Evolutionary conservation across 495 filamentous ascomycete species (phyloP).

Genomic region (Coniosporium apollinis): DNA sequence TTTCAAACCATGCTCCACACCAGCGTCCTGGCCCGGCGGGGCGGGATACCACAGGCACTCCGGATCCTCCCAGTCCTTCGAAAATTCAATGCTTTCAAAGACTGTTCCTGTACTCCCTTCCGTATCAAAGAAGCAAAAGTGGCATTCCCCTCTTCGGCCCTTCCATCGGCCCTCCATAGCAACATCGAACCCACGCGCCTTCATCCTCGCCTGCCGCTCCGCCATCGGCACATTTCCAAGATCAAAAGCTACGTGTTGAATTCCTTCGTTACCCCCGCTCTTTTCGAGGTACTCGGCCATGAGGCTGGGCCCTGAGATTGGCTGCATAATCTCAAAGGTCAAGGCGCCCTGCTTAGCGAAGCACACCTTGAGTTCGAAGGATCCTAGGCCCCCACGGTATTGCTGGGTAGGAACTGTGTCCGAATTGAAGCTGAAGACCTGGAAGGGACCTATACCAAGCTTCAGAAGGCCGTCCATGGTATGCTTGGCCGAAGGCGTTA

Average conservation of each 20-base stretch:
- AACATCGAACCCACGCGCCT: slow-evolving; percentile 6
- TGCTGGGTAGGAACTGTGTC: slow-evolving; percentile 7
- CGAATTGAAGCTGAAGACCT: slow-evolving; percentile 10
- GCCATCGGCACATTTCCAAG: slow-evolving; percentile 10
- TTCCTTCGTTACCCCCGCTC: slow-evolving; percentile 6
- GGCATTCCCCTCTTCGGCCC: slow-evolving; percentile 1
- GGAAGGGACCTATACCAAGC: slow-evolving; percentile 13
- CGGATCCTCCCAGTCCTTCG: slow-evolving; percentile 7
- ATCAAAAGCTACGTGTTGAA: slow-evolving; percentile 14
- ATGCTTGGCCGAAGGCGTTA: slow-evolving; percentile 3
- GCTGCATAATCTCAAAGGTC: slow-evolving; percentile 12
- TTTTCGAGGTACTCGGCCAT: slow-evolving; percentile 10
- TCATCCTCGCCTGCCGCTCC: slow-evolving; percentile 6
- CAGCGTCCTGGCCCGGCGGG: not conserved
- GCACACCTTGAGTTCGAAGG: slow-evolving; percentile 9
- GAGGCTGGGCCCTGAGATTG: slow-evolving; percentile 9
- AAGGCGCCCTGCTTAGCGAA: slow-evolving; percentile 8
- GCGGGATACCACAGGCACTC: not conserved
- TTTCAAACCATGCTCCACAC: not conserved
- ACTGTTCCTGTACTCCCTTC: slow-evolving; percentile 6
- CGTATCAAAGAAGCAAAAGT: slow-evolving; percentile 11
- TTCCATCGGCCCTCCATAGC: slow-evolving; percentile 9
- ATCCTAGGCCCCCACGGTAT: slow-evolving; percentile 8
- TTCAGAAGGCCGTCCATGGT: slow-evolving; percentile 9
- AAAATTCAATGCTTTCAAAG: slow-evolving; percentile 11